Conservation (phyloP, 1,139 yeast genomes). For the Geotrichum europaeum region DNA sequence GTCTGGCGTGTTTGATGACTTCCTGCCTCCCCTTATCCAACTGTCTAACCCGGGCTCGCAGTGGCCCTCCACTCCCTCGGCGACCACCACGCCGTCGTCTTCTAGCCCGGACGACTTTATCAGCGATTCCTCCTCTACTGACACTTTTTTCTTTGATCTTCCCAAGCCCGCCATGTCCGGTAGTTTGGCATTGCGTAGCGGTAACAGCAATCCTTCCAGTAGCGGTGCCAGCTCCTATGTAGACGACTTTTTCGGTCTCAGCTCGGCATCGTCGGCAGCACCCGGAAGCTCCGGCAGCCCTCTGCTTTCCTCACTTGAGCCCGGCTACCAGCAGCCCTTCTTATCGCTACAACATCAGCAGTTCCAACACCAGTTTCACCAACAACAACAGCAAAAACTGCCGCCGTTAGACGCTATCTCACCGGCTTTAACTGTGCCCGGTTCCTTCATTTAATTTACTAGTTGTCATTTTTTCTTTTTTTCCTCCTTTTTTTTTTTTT, state of each 20-base stretch:
- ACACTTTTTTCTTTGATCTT: slow-evolving; percentile 5
- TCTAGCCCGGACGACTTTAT: neutral
- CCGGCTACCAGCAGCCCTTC: neutral
- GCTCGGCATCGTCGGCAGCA: neutral
- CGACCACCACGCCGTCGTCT: neutral
- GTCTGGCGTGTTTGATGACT: neutral
- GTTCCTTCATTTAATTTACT: neutral
- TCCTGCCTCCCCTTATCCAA: neutral
- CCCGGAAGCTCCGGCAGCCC: neutral
- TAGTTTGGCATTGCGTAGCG: slow-evolving; percentile 1
- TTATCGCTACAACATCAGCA: neutral
- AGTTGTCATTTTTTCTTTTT: too few relatives aligned
- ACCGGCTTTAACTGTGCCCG: slow-evolving; percentile 1
- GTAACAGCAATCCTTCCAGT: neutral
- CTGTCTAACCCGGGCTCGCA: neutral
- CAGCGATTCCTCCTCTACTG: neutral
- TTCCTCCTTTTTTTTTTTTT: neutral
- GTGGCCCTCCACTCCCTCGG: neutral
- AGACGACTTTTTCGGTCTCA: neutral
- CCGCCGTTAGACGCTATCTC: neutral
- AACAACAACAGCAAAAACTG: neutral
- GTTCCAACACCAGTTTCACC: neutral
- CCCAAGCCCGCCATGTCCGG: slow-evolving; percentile 2
- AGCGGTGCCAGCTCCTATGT: neutral
- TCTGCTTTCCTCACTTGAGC: neutral